A percentile compares a stretch with the other conserved stretches of the same genome.
Evolutionary conservation across 2,329 filamentous ascomycete species (phyloP).

Genomic region (Fusarium mexicanum): DNA sequence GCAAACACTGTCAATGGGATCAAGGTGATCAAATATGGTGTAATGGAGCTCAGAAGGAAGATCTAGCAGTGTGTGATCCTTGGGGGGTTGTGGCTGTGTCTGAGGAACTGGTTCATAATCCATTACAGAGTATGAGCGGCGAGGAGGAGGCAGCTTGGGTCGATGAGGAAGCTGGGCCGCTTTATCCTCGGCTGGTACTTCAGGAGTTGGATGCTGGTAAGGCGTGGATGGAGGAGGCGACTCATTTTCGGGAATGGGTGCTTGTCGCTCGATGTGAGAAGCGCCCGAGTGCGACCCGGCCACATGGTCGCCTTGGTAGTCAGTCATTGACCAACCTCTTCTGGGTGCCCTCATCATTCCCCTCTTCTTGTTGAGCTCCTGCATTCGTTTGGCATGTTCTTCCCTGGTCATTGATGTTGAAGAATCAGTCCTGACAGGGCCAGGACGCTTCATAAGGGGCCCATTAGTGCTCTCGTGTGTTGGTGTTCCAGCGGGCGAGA

Average conservation of each 20-base stretch:
- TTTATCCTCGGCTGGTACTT: conserved; percentile 31
- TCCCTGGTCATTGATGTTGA: conserved; percentile 50
- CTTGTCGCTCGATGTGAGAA: conserved; percentile 42
- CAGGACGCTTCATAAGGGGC: conserved; percentile 33
- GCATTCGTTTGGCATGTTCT: conserved; percentile 53
- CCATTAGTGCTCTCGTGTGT: conserved; percentile 39
- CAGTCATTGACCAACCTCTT: conserved; percentile 59
- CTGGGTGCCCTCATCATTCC: conserved; percentile 52
- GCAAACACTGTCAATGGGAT: conserved; percentile 71
- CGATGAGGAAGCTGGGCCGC: conserved; percentile 40
- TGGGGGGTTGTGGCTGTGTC: conserved; percentile 58
- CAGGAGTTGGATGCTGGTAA: conserved; percentile 24
- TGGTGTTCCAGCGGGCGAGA: conserved; percentile 40
- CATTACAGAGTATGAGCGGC: conserved; percentile 69
- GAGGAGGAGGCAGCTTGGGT: conserved; percentile 57
- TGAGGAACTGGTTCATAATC: conserved; percentile 62
- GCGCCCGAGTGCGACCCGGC: conserved; percentile 35
- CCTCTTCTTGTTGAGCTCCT: conserved; percentile 51
- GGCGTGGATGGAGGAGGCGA: conserved; percentile 15
- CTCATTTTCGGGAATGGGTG: conserved; percentile 50
- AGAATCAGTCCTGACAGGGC: conserved; percentile 37
- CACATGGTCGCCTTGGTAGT: conserved; percentile 51
- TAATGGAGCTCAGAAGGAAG: conserved; percentile 70
- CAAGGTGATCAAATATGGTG: conserved; percentile 68
- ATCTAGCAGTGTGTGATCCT: conserved; percentile 58